Evolutionary conservation across 2,329 filamentous ascomycete genomes (phyloP).

Genomic region (Aspergillus fructus): DNA sequence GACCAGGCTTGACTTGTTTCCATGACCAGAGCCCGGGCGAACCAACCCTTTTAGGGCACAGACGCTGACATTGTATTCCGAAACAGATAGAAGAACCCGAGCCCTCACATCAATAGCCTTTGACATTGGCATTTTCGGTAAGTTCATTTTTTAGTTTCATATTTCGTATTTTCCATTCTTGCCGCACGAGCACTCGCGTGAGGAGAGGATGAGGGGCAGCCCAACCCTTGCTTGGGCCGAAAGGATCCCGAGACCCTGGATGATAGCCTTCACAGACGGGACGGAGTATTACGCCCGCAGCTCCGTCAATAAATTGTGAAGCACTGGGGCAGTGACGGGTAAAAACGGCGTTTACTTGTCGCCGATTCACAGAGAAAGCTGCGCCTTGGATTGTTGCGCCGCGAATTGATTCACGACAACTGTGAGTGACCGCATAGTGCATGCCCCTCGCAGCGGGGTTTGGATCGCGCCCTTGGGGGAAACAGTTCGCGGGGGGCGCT

Average conservation of each 20-base stretch:
- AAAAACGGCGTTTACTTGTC: background rate
- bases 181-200: background rate
- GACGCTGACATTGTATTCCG: conserved; percentile 1
- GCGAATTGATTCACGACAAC: background rate
- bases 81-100: background rate
- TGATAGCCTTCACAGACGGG: background rate
- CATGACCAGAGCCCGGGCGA: background rate
- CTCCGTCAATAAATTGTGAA: background rate
- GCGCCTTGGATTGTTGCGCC: background rate
- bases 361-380: background rate
- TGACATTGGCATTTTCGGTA: background rate
- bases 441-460: conserved; percentile 6
- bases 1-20: background rate
- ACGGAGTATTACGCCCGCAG: background rate
- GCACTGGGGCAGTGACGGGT: background rate
- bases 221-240: conserved; percentile 3
- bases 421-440: background rate
- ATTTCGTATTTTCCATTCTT: background rate
- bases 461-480: conserved; percentile 7
- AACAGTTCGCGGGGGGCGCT: conserved; percentile 16
- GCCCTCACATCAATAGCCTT: background rate
- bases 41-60: background rate
- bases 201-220: background rate
- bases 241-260: background rate
- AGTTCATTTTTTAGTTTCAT: background rate